Percentiles rank a stretch among this genome's conserved stretches.
Conservation (phyloP, 192 early-diverging fungal genomes). For the Podila epigama region DNA sequence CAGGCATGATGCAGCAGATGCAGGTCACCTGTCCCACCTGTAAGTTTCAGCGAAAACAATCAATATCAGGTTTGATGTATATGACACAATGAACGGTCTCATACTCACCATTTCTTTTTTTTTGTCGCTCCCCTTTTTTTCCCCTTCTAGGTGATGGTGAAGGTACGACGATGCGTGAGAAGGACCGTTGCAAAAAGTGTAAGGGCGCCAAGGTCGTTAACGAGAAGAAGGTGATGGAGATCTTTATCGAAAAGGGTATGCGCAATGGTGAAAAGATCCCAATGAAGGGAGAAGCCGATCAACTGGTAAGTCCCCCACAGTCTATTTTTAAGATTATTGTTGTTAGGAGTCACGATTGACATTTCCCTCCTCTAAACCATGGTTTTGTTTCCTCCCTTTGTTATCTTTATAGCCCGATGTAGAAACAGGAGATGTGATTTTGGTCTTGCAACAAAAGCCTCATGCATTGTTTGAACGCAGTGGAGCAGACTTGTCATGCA, state of each 20-base stretch:
- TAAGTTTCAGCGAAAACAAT: conserved; percentile 21
- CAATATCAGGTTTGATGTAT: no score
- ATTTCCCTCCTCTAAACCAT: no score
- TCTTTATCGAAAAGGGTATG: conserved; percentile 97
- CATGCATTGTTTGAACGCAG: conserved; percentile 83
- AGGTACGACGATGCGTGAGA: conserved; percentile 86
- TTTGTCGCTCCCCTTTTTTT: conserved; percentile 2
- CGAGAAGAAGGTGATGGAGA: conserved; percentile 91
- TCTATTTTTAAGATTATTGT: no score
- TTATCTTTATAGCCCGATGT: conserved; percentile 71
- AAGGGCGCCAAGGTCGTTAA: conserved; percentile 84
- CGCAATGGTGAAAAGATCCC: conserved; percentile 86
- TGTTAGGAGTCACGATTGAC: no score
- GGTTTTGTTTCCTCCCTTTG: conserved; percentile 4
- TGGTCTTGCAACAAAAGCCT: conserved; percentile 86
- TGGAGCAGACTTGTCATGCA: conserved; percentile 82
- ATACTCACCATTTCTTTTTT: not conserved
- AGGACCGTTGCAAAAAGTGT: conserved; percentile 93
- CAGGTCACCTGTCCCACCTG: conserved; percentile 83
- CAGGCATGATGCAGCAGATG: conserved; percentile 92
- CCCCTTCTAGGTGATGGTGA: conserved; percentile 60
- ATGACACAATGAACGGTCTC: not conserved
- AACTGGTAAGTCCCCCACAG: conserved; percentile 61
- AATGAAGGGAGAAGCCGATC: conserved; percentile 95
- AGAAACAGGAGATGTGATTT: conserved; percentile 90